These are phyloP conservation scores for Neonectria sp. DNA, from an alignment of 2,329 filamentous ascomycete genomes.

Conservation along the genomic window DNA sequence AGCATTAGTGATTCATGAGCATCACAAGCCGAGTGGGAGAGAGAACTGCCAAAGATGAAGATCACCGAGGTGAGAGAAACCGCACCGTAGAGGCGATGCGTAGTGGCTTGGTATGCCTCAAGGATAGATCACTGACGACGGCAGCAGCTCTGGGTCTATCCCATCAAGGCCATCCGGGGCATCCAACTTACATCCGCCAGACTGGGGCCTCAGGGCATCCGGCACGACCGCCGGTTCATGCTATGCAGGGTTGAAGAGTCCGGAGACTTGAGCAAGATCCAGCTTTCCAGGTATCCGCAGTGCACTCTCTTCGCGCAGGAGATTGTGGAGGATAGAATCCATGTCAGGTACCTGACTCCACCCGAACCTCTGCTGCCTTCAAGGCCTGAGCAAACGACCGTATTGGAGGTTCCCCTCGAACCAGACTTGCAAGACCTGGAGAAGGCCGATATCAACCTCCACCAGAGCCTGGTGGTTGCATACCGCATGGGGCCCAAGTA, in stretches of 20 bases:
- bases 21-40: conserved; percentile 21
- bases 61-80: conserved; percentile 48
- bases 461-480: conserved; percentile 70
- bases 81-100: neutral
- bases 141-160: conserved; percentile 75
- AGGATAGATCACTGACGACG: conserved; percentile 22
- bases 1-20: conserved; percentile 7
- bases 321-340: conserved; percentile 59
- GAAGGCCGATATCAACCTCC: conserved; percentile 69
- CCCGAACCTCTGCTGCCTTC: conserved; percentile 56
- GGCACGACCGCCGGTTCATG: conserved; percentile 80
- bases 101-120: neutral
- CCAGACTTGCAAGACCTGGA: conserved; percentile 65
- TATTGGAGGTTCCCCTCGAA: conserved; percentile 70
- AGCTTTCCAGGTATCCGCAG: conserved; percentile 69
- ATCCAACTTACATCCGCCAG: conserved; percentile 67
- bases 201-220: conserved; percentile 74
- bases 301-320: conserved; percentile 76
- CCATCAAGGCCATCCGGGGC: conserved; percentile 80
- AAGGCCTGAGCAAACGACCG: conserved; percentile 53
- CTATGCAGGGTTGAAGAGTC: conserved; percentile 68
- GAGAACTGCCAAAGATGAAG: conserved; percentile 47
- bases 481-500: conserved; percentile 75
- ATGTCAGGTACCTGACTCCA: conserved; percentile 61
- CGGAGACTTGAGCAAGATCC: conserved; percentile 68